Percentiles rank a stretch among this genome's conserved stretches.
phyloP scores from a whole-genome alignment of 73 alveolate genomes.

The Paramecium biaurelia region DNA sequence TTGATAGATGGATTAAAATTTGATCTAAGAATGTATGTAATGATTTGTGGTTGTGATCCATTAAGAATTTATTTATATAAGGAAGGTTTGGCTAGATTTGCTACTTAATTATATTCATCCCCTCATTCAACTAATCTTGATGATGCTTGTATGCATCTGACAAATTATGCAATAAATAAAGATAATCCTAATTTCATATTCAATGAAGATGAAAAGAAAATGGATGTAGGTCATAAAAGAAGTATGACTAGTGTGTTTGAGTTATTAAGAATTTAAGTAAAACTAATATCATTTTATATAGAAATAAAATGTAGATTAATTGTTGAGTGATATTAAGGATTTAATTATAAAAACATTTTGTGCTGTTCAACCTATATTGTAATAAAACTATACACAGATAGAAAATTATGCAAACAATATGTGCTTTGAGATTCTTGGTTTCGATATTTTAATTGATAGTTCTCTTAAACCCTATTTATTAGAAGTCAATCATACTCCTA shows the following conservation, averaged over 20 bases:
- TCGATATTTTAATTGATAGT: slow-evolving; percentile 84
- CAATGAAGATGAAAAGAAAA: slow-evolving; percentile 75
- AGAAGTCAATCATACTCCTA: slow-evolving; percentile 93
- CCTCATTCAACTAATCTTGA: slow-evolving; percentile 79
- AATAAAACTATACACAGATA: slow-evolving; percentile 75
- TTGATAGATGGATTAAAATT: slow-evolving; percentile 88
- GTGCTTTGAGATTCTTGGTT: slow-evolving; percentile 92
- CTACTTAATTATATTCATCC: slow-evolving; percentile 87
- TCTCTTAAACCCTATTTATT: slow-evolving; percentile 82
- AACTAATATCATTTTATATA: background rate
- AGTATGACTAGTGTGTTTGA: slow-evolving; percentile 61
- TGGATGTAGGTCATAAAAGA: slow-evolving; percentile 86
- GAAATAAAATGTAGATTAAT: slow-evolving; percentile 65
- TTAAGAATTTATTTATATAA: slow-evolving; percentile 86
- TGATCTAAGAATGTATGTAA: slow-evolving; percentile 93
- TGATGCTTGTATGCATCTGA: slow-evolving; percentile 84
- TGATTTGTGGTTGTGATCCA: slow-evolving; percentile 92
- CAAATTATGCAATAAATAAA: slow-evolving; percentile 89
- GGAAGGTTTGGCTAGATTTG: slow-evolving; percentile 96
- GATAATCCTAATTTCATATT: slow-evolving; percentile 73
- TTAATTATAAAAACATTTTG: slow-evolving; percentile 81
- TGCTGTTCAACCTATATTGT: slow-evolving; percentile 76
- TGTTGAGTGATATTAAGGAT: slow-evolving; percentile 78
- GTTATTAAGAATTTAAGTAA: background rate
- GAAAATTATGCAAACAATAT: slow-evolving; percentile 71